These are phyloP conservation scores for Setaria italica DNA, from an alignment of 202 grass and related monocot species.

Conservation along the genomic window DNA sequence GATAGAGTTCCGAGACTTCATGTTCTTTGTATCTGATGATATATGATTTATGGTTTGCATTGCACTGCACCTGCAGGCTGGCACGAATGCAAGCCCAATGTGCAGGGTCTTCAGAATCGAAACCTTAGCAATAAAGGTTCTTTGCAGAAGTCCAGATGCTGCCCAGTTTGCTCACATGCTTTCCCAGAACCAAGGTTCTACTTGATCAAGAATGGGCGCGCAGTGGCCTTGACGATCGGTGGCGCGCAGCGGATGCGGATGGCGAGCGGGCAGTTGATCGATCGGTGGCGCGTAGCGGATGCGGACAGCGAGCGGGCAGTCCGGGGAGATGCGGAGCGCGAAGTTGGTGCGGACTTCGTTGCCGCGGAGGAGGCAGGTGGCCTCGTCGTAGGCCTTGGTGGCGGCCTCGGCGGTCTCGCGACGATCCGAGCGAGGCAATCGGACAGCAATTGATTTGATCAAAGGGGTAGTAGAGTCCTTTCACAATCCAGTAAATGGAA, in stretches of 20 bases:
- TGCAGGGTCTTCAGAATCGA: neutral
- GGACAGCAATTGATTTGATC: no score
- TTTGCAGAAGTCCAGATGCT: neutral
- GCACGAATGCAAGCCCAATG: neutral
- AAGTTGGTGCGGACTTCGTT: slow-evolving; percentile 90
- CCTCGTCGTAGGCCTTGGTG: slow-evolving; percentile 80
- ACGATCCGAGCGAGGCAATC: no score
- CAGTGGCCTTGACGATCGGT: no score
- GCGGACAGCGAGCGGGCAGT: slow-evolving; percentile 70
- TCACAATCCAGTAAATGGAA: no score
- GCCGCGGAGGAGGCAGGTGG: slow-evolving; percentile 84
- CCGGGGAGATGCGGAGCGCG: slow-evolving; percentile 46
- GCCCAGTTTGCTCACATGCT: slow-evolving; percentile 1
- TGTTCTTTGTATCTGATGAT: no score
- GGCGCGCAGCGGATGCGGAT: no score
- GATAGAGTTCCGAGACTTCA: no score
- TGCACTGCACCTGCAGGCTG: neutral
- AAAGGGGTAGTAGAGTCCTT: no score
- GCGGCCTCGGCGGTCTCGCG: slow-evolving; percentile 86
- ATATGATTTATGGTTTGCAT: neutral
- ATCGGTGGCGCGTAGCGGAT: slow-evolving; percentile 40
- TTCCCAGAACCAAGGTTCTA: neutral
- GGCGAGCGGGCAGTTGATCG: no score
- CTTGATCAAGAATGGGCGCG: no score
- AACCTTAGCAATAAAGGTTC: slow-evolving; percentile 6